phyloP scores from a whole-genome alignment of 495 filamentous ascomycete species.

The Aspergillus mulundensis region DNA sequence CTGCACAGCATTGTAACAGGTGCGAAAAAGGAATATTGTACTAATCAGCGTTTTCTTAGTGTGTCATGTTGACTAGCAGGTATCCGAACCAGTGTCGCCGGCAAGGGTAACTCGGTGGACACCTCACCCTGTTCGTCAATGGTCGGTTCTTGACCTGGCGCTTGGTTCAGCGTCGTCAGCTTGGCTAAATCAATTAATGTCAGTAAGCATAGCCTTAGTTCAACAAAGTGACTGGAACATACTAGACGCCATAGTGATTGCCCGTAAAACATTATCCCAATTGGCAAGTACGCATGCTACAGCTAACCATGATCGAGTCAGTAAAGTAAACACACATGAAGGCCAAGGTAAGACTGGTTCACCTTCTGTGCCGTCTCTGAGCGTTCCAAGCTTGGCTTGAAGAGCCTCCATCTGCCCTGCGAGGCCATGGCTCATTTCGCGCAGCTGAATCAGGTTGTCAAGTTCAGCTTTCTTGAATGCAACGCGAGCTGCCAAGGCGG shows the following conservation, averaged over 20 bases:
- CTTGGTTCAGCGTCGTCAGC: not conserved
- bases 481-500: constrained; percentile 78
- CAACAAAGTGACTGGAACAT: constrained; percentile 30
- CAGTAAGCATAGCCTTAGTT: constrained; percentile 1
- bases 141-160: not conserved
- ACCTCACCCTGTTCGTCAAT: constrained; percentile 8
- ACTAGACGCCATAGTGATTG: constrained; percentile 96
- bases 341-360: constrained; percentile 6
- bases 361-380: constrained; percentile 95
- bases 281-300: constrained; percentile 90
- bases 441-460: constrained; percentile 79
- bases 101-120: constrained; percentile 20
- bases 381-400: constrained; percentile 79
- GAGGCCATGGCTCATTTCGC: constrained; percentile 81
- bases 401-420: constrained; percentile 89
- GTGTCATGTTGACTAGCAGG: constrained; percentile 27
- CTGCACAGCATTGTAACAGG: too few relatives aligned
- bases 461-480: constrained; percentile 92
- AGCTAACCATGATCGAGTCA: constrained; percentile 45
- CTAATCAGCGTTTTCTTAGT: constrained; percentile 17
- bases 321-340: not conserved
- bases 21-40: not conserved
- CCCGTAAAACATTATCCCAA: constrained; percentile 91
- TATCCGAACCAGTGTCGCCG: constrained; percentile 42
- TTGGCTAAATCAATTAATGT: constrained; percentile 12